These are phyloP conservation scores for Pyrenochaeta sp. DNA, from an alignment of 2,329 filamentous ascomycete genomes.

Conservation along the genomic window DNA sequence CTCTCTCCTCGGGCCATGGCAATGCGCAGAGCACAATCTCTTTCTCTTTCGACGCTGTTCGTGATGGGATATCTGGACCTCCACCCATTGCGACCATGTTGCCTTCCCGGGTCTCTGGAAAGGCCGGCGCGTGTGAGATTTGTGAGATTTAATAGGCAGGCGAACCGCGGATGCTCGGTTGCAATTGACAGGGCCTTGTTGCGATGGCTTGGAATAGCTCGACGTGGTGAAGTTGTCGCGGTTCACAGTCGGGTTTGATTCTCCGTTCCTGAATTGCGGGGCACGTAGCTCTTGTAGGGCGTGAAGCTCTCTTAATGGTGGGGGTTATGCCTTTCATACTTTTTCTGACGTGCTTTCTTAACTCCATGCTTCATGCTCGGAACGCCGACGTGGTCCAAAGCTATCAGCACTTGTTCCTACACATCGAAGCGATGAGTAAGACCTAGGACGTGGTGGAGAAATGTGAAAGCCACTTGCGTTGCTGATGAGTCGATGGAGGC, in stretches of 20 bases:
- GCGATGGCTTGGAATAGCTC: too few species aligned
- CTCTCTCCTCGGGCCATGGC: conserved; percentile 46
- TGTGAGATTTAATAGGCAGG: too few species aligned
- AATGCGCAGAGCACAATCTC: conserved; percentile 53
- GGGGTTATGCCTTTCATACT: background rate
- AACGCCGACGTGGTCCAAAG: background rate
- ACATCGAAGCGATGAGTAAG: background rate
- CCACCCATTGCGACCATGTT: conserved; percentile 57
- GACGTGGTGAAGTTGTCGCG: too few species aligned
- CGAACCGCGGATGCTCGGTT: too few species aligned
- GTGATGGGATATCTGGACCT: conserved; percentile 39
- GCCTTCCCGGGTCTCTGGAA: too few species aligned
- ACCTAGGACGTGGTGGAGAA: conserved; percentile 1
- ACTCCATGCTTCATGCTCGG: background rate
- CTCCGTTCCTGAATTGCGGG: background rate
- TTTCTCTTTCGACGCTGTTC: conserved; percentile 35
- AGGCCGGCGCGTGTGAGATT: too few species aligned
- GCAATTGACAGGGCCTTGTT: too few species aligned
- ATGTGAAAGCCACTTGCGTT: too few species aligned
- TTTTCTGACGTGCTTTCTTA: conserved; percentile 1
- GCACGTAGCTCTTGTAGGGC: too few species aligned
- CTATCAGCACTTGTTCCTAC: background rate
- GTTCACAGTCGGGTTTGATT: background rate
- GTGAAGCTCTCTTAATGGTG: too few species aligned
- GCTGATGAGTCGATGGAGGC: too few species aligned